Percentiles rank a stretch among this genome's conserved stretches.
Conservation (phyloP, 2,329 filamentous ascomycete genomes). For the Drechslerella stenobrocha region DNA sequence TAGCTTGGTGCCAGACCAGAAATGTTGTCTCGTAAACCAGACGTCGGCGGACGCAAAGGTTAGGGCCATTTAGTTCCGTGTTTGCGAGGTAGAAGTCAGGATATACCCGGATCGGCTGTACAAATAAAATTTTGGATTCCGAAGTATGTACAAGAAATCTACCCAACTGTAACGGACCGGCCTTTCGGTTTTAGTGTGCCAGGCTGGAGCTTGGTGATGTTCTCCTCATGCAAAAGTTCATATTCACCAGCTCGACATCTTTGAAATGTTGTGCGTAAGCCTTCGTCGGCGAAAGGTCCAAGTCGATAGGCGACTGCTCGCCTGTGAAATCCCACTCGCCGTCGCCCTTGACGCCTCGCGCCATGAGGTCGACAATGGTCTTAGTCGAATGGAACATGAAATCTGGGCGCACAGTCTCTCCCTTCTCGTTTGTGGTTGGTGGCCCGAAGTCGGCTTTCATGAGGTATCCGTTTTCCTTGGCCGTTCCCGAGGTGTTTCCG, state of each 20-base stretch:
- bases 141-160: background rate
- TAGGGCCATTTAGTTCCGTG: background rate
- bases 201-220: slow-evolving; percentile 9
- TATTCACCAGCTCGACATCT: slow-evolving; percentile 39
- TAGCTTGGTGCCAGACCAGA: background rate
- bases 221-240: slow-evolving; percentile 41
- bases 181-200: background rate
- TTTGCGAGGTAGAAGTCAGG: background rate
- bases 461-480: slow-evolving; percentile 23
- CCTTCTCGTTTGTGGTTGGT: slow-evolving; percentile 33
- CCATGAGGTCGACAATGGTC: slow-evolving; percentile 36
- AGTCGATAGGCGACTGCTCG: slow-evolving; percentile 22
- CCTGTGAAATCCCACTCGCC: slow-evolving; percentile 36
- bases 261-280: slow-evolving; percentile 37
- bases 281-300: slow-evolving; percentile 41
- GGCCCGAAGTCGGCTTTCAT: slow-evolving; percentile 45
- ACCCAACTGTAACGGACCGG: background rate
- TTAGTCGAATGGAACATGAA: slow-evolving; percentile 44
- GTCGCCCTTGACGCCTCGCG: slow-evolving; percentile 16
- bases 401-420: slow-evolving; percentile 34
- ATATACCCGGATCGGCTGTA: too few species aligned
- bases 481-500: slow-evolving; percentile 39
- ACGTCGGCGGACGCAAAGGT: background rate
- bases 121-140: too few species aligned
- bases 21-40: slow-evolving; percentile 5